Evolutionary conservation across 2,329 filamentous ascomycete genomes (phyloP).

Genomic region (Fusarium austroafricanum): DNA sequence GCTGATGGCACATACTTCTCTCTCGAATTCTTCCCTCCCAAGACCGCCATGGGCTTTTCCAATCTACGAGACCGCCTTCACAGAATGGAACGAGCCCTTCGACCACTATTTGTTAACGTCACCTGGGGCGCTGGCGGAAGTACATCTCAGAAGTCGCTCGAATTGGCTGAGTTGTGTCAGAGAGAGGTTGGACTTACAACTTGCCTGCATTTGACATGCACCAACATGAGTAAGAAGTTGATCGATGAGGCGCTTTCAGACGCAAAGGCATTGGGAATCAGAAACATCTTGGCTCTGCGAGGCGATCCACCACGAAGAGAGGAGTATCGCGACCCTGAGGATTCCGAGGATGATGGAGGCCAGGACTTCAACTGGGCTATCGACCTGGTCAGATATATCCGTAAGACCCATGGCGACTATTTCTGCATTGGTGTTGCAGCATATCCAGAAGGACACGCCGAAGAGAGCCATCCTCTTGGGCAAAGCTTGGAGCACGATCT

Average conservation of each 20-base stretch:
- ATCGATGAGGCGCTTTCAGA: slow-evolving; percentile 92
- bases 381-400: slow-evolving; percentile 91
- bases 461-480: slow-evolving; percentile 82
- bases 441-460: slow-evolving; percentile 95
- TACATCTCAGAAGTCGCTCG: slow-evolving; percentile 89
- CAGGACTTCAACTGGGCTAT: slow-evolving; percentile 89
- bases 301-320: slow-evolving; percentile 91
- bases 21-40: slow-evolving; percentile 98
- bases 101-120: slow-evolving; percentile 94
- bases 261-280: slow-evolving; percentile 88
- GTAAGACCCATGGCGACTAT: slow-evolving; percentile 86
- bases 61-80: slow-evolving; percentile 94
- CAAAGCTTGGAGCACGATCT: slow-evolving; percentile 82
- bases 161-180: slow-evolving; percentile 95
- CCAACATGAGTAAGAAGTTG: slow-evolving; percentile 90
- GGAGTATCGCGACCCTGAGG: slow-evolving; percentile 78
- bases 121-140: slow-evolving; percentile 98
- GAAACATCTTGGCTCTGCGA: slow-evolving; percentile 91
- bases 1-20: slow-evolving; percentile 89
- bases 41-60: slow-evolving; percentile 93
- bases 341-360: slow-evolving; percentile 70
- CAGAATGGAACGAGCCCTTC: slow-evolving; percentile 91
- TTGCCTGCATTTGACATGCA: slow-evolving; percentile 95
- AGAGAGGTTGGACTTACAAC: slow-evolving; percentile 92
- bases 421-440: slow-evolving; percentile 96